phyloP scores from a whole-genome alignment of 345 rosid genomes.

The Gossypium bickii region DNA sequence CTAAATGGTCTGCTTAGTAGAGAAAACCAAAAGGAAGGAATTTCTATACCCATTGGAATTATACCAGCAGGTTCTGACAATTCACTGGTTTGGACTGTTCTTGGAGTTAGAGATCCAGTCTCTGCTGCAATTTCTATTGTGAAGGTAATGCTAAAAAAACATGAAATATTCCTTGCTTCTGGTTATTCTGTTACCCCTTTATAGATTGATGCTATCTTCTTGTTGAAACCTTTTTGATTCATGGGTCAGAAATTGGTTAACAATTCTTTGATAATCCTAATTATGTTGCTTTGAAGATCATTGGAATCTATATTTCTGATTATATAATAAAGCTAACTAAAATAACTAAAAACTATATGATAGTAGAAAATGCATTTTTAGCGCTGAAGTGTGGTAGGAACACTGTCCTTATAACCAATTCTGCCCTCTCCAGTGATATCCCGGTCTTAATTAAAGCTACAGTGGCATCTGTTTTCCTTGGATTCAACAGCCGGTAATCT shows the following conservation, averaged over 20 bases:
- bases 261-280: background rate
- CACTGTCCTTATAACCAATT: background rate
- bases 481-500: background rate
- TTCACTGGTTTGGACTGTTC: slow-evolving; percentile 96
- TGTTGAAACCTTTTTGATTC: background rate
- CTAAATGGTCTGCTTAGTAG: slow-evolving; percentile 84
- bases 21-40: slow-evolving; percentile 93
- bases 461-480: background rate
- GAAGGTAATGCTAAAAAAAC: slow-evolving; percentile 46
- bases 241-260: background rate
- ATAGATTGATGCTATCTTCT: background rate
- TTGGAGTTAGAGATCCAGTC: slow-evolving; percentile 94
- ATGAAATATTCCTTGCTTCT: background rate
- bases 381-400: background rate
- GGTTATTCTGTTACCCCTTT: background rate
- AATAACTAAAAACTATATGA: background rate
- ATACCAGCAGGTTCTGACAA: slow-evolving; percentile 99
- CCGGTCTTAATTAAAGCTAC: background rate
- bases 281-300: background rate
- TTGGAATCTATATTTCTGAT: background rate
- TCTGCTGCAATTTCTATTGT: slow-evolving; percentile 92
- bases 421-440: background rate
- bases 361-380: background rate
- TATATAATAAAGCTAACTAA: background rate
- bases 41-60: slow-evolving; percentile 94